Evolutionary conservation across 208 protist genomes (phyloP).

Genomic region (Jaenimonas drosophilae): DNA sequence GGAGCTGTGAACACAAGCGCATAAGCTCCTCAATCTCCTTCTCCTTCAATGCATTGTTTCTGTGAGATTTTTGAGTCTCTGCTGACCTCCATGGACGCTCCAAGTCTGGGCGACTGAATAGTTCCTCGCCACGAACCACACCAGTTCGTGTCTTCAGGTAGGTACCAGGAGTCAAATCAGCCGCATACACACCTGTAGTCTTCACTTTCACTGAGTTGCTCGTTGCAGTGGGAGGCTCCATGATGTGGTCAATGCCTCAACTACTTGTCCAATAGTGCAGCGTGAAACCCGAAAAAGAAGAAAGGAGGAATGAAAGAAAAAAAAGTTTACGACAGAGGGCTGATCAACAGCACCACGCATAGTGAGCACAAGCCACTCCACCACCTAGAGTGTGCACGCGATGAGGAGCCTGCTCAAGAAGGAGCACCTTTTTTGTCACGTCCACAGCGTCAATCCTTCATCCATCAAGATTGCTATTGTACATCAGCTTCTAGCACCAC

Average conservation of each 20-base stretch:
- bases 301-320: background rate
- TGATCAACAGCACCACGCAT: too few relatives aligned
- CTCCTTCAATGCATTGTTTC: slow-evolving; percentile 60
- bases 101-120: slow-evolving; percentile 80
- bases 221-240: too few relatives aligned
- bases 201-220: too few relatives aligned
- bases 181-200: slow-evolving; percentile 60
- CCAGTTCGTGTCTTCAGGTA: slow-evolving; percentile 72
- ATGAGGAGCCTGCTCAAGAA: too few relatives aligned
- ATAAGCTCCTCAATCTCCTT: slow-evolving; percentile 85
- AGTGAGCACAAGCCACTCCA: too few relatives aligned
- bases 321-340: background rate
- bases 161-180: slow-evolving; percentile 44
- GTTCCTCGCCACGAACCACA: slow-evolving; percentile 65
- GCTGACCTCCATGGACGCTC: slow-evolving; percentile 77
- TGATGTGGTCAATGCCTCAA: too few relatives aligned
- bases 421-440: too few relatives aligned
- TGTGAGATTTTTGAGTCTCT: slow-evolving; percentile 29
- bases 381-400: too few relatives aligned
- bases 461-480: too few relatives aligned
- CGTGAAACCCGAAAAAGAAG: slow-evolving; percentile 2
- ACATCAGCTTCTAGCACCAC: too few relatives aligned
- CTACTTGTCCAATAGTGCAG: too few relatives aligned
- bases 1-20: slow-evolving; percentile 61
- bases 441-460: too few relatives aligned